Conservation (phyloP, 805 yeast species). For the Candida nonsorbophila region DNA sequence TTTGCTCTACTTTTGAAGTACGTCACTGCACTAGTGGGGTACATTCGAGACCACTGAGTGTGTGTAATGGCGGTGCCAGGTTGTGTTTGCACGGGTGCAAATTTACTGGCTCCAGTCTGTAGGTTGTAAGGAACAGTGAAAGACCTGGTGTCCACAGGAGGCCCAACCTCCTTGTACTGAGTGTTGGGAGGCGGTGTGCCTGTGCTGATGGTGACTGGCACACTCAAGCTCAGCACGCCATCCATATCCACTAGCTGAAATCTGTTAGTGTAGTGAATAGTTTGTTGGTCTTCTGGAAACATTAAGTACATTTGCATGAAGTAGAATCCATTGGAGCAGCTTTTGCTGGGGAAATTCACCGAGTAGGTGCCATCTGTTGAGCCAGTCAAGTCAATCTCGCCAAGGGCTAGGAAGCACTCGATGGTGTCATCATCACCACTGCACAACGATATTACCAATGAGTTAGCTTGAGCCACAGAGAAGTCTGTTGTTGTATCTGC, state of each 20-base stretch:
- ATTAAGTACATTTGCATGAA: slow-evolving; percentile 64
- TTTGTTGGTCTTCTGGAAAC: slow-evolving; percentile 30
- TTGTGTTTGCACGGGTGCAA: slow-evolving; percentile 91
- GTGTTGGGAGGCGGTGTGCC: slow-evolving; percentile 36
- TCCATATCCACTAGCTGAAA: slow-evolving; percentile 67
- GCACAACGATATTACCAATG: no score
- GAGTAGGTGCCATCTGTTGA: no score
- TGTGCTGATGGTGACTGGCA: slow-evolving; percentile 27
- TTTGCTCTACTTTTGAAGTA: slow-evolving; percentile 43
- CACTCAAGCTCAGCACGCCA: slow-evolving; percentile 51
- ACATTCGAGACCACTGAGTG: slow-evolving; percentile 60
- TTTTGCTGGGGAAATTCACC: no score
- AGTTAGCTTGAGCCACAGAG: no score
- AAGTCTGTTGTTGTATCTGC: no score
- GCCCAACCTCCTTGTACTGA: slow-evolving; percentile 14
- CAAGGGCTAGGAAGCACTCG: no score
- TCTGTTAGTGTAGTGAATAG: slow-evolving; percentile 65
- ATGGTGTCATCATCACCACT: no score
- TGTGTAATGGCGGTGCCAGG: slow-evolving; percentile 68
- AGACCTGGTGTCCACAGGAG: slow-evolving; percentile 34
- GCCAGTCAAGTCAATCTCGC: no score
- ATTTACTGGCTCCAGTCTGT: slow-evolving; percentile 76
- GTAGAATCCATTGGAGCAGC: slow-evolving; percentile 59
- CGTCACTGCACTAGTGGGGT: slow-evolving; percentile 58
- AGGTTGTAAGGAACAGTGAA: slow-evolving; percentile 65